Base-by-base conservation (phyloP, 2,329 filamentous ascomycete genomes). In the Talaromyces marneffei region DNA sequence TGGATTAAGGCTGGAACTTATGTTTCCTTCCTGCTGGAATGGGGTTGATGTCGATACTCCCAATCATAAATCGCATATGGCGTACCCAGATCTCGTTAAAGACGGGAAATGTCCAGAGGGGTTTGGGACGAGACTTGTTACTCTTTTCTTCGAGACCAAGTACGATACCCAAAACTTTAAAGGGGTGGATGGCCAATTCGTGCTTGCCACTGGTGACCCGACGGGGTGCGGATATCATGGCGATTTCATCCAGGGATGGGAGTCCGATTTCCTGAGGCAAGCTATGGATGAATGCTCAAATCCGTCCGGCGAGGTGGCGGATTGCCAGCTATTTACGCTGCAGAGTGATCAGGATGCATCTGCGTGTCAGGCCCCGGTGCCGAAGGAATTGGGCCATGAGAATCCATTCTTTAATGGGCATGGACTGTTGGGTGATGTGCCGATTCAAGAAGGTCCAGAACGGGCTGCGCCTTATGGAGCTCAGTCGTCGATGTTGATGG, bases 1-100 rank as follows among this genome's bases (percentile, higher is more conserved):
- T 69, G 93, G 93, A 62, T 71, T 96, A 50, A 88, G 92, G 52
- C 80, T 93, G 48, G 92, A 96, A 75, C 76, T 95, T 62, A 90
- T 91, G 83, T 96, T 96, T 77, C 90, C 91, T 0, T 91, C 88
- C 1, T 96, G 91, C 83, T 95, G 91, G 88, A 90, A 94, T 68
- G 90, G 90, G 56, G 82, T 85, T 67, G 81, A 87, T 64, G 65
- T 78, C 10, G 82, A 84, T 66, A 78, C 80, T 2, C 20, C 66
- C 0, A 79, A 87, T 68, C 82, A 87, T 75, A 79, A 79, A 65
- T 80, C 78, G 33, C 85, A 97, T 72, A 83, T 96, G 64, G 88
- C 88, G 4, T 97, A 92, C 73, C 91, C 91, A 0, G 82, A 85
- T 67, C 79, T 88, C 12, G 87, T 95, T 68, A 90, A 90, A 77